These are phyloP conservation scores for Escovopsis sp. DNA, from an alignment of 2,329 filamentous ascomycete species.

Conservation along the genomic window DNA sequence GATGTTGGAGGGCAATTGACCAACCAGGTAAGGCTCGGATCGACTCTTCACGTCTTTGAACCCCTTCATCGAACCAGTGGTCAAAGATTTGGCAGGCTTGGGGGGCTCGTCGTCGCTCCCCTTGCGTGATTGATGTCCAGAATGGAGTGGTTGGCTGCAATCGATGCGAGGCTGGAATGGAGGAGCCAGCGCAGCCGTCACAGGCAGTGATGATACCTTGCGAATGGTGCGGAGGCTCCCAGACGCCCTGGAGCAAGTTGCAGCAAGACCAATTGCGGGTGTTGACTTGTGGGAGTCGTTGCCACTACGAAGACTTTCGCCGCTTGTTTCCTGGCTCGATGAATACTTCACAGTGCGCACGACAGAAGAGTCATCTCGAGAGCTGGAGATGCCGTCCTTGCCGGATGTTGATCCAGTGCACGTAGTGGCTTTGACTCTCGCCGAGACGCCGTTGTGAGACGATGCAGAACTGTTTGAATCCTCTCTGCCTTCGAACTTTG, in stretches of 20 bases:
- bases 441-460: constrained; percentile 4
- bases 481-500: constrained; percentile 17
- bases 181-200: constrained; percentile 31
- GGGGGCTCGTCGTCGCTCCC: constrained; percentile 2
- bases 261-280: constrained; percentile 4
- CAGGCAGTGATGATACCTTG: constrained; percentile 25
- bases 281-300: constrained; percentile 11
- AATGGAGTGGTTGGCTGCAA: not conserved
- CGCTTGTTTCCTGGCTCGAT: constrained; percentile 5
- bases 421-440: constrained; percentile 4
- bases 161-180: constrained; percentile 29
- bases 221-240: constrained; percentile 4
- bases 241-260: constrained; percentile 8
- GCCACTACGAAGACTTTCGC: not conserved
- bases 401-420: constrained; percentile 6
- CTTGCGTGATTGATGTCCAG: constrained; percentile 3
- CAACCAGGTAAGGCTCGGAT: constrained; percentile 38
- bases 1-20: constrained; percentile 30
- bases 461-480: constrained; percentile 8
- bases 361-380: constrained; percentile 7
- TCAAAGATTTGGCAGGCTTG: constrained; percentile 4
- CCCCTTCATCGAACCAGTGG: not conserved
- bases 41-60: not conserved
- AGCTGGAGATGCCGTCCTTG: constrained; percentile 5
- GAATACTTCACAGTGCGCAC: constrained; percentile 4